phyloP scores from a whole-genome alignment of 306 rosid species.

The Citrullus mucosospermus region DNA sequence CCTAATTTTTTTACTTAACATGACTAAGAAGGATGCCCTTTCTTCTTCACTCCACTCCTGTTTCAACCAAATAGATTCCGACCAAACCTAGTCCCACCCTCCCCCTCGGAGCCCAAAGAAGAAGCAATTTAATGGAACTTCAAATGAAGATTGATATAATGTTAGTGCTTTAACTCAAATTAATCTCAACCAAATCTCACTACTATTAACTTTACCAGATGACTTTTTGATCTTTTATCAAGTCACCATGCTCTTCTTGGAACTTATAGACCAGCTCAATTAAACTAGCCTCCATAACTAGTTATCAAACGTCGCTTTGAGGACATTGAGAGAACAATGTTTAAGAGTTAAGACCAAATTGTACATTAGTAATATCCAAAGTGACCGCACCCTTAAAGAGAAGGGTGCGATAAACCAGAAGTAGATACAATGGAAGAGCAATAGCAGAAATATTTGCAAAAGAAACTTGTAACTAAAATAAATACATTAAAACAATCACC shows the following conservation, averaged over 20 bases:
- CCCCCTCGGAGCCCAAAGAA: not conserved
- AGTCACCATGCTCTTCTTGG: not conserved
- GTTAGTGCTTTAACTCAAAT: not conserved
- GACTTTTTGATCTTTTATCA: not conserved
- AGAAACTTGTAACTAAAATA: not conserved
- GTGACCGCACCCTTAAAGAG: not conserved
- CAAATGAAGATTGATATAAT: not conserved
- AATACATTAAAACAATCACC: conserved; percentile 26
- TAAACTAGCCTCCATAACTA: not conserved
- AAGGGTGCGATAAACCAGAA: not conserved
- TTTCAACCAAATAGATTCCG: not conserved
- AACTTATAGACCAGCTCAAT: not conserved
- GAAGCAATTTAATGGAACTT: not conserved
- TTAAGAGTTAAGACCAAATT: not conserved
- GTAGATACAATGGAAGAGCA: not conserved
- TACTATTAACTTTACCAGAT: not conserved
- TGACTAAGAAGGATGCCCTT: not conserved
- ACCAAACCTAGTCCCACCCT: not conserved
- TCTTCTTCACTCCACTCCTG: not conserved
- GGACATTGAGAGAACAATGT: not conserved
- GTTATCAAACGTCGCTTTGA: not conserved
- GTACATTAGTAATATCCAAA: not conserved
- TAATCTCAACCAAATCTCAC: not conserved
- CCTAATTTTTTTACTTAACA: not conserved
- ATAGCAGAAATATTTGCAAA: not conserved